Percentiles rank a stretch among this genome's conserved stretches.
phyloP scores from a whole-genome alignment of 345 rosid species.

The Barbarea vulgaris region DNA sequence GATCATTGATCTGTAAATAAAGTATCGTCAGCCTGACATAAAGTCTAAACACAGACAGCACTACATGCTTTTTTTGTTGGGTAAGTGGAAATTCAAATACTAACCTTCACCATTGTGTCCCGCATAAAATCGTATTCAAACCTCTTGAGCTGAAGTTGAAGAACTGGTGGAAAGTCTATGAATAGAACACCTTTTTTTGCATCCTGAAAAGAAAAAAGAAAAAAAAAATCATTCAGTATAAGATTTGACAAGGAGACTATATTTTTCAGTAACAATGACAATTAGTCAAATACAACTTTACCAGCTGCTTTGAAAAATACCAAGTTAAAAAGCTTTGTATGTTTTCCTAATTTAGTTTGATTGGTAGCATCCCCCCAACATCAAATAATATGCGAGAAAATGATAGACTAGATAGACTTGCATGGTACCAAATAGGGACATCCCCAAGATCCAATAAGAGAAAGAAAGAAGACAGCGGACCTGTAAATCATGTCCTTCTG shows the following conservation, averaged over 20 bases:
- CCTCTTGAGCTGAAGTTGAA: conserved; percentile 94
- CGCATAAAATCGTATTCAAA: conserved; percentile 98
- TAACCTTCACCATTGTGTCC: conserved; percentile 96
- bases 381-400: conserved; percentile 3
- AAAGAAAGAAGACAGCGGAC: conserved; percentile 46
- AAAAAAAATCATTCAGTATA: not conserved
- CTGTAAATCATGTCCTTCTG: conserved; percentile 94
- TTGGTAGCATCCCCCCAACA: not conserved
- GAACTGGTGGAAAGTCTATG: conserved; percentile 95
- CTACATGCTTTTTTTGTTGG: conserved; percentile 18
- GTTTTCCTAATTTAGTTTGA: conserved; percentile 21
- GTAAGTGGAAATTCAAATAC: conserved; percentile 27
- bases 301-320: conserved; percentile 8
- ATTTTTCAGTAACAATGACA: not conserved
- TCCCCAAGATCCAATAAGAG: conserved; percentile 7
- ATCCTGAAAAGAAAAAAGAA: conserved; percentile 63
- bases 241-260: not conserved
- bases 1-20: conserved; percentile 78
- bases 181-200: conserved; percentile 95
- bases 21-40: conserved; percentile 6
- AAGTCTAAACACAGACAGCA: conserved; percentile 18
- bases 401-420: conserved; percentile 6
- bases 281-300: not conserved
- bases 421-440: conserved; percentile 7
- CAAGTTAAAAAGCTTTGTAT: not conserved